These are phyloP conservation scores for Mycena pura DNA, from an alignment of 768 basidiomycete genomes.

Conservation along the genomic window DNA sequence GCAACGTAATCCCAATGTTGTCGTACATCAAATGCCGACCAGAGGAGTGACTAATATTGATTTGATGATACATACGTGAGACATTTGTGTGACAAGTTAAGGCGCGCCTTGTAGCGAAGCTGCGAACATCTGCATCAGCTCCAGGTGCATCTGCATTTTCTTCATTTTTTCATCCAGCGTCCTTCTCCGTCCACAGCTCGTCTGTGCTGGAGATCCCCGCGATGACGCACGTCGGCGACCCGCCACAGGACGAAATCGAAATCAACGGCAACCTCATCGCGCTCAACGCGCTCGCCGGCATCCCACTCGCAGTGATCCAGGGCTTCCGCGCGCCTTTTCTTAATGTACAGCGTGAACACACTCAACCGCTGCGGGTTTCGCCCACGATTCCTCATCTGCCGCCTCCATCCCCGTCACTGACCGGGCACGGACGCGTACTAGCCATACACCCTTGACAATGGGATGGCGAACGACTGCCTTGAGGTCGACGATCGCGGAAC, in stretches of 20 bases:
- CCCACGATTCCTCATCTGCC: slow-evolving; percentile 71
- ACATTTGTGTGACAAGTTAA: not conserved
- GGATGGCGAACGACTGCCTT: slow-evolving; percentile 81
- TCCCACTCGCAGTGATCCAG: slow-evolving; percentile 65
- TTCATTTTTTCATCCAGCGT: no score
- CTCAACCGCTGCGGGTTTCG: slow-evolving; percentile 63
- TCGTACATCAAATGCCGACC: no score
- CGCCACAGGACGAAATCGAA: slow-evolving; percentile 69
- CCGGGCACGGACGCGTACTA: slow-evolving; percentile 74
- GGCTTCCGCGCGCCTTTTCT: slow-evolving; percentile 86
- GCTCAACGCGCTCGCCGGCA: slow-evolving; percentile 79
- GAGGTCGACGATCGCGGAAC: slow-evolving; percentile 54
- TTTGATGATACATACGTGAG: not conserved
- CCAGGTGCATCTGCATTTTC: no score
- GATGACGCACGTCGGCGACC: slow-evolving; percentile 81
- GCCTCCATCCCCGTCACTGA: slow-evolving; percentile 71
- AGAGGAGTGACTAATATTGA: not conserved
- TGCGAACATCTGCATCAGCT: no score
- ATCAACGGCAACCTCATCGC: slow-evolving; percentile 84
- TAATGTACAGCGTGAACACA: slow-evolving; percentile 67
- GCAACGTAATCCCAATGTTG: no score
- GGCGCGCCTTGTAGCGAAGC: no score
- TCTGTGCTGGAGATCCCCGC: no score
- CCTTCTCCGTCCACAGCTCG: no score
- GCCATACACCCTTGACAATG: slow-evolving; percentile 83